A percentile compares a stretch with the other conserved stretches of the same genome.
Conservation (phyloP, 768 basidiomycete species). For the Cystobasidium tubakii region DNA sequence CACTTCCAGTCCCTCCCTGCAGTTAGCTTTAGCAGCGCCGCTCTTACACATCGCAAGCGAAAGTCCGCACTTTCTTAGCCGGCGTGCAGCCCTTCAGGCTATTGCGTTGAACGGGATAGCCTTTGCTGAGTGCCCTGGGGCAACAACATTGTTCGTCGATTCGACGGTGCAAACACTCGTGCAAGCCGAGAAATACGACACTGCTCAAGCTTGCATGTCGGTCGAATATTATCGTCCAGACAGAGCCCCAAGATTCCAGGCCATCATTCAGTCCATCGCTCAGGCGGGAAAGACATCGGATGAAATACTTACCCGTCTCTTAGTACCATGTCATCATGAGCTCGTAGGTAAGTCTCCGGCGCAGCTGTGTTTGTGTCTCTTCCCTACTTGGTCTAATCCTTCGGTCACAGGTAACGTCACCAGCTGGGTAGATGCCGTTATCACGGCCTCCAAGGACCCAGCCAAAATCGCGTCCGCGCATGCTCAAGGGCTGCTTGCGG, state of each 20-base stretch:
- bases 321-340: conserved; percentile 23
- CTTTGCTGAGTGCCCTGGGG: conserved; percentile 53
- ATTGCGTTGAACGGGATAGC: conserved; percentile 51
- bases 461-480: conserved; percentile 34
- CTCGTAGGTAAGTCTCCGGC: not conserved
- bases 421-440: conserved; percentile 35
- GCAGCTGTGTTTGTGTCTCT: no score
- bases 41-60: conserved; percentile 67
- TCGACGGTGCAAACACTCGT: conserved; percentile 50
- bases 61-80: conserved; percentile 56
- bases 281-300: not conserved
- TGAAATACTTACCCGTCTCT: not conserved
- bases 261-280: not conserved
- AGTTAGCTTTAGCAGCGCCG: conserved; percentile 62
- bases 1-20: conserved; percentile 55
- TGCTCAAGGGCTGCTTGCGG: conserved; percentile 32
- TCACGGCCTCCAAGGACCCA: conserved; percentile 36
- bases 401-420: not conserved
- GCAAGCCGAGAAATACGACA: conserved; percentile 19
- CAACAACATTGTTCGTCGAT: conserved; percentile 59
- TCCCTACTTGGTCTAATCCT: not conserved
- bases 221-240: conserved; percentile 1
- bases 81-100: conserved; percentile 54
- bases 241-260: conserved; percentile 8
- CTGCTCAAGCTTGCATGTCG: not conserved